A percentile compares a stretch with the other conserved stretches of the same genome.
Conservation (phyloP, 2,329 filamentous ascomycete genomes). For the Penicillium decumbens region DNA sequence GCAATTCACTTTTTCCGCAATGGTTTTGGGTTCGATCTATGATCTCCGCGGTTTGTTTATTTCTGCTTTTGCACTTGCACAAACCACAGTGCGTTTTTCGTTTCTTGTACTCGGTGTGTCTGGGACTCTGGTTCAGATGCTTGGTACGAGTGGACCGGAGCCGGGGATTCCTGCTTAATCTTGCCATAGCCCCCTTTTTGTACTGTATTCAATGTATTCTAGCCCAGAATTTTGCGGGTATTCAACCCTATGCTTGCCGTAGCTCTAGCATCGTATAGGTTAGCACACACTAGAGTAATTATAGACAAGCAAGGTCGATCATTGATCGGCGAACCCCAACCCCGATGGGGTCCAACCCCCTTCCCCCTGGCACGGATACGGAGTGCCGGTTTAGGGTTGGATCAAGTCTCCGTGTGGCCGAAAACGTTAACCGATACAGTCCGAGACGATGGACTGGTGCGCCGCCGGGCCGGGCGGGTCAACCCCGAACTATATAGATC, state of each 20-base stretch:
- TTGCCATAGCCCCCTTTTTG: not conserved
- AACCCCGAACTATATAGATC: not conserved
- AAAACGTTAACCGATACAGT: slow-evolving; percentile 32
- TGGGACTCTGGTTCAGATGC: not conserved
- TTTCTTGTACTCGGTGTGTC: not conserved
- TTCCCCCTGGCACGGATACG: not conserved
- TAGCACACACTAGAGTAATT: not conserved
- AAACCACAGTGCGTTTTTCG: not conserved
- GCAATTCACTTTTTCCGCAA: slow-evolving; percentile 2
- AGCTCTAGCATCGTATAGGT: not conserved
- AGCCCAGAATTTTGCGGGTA: not conserved
- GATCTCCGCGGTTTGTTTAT: not conserved
- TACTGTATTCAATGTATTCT: not conserved
- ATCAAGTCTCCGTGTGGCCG: slow-evolving; percentile 34
- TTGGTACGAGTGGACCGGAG: not conserved
- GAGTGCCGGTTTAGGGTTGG: not conserved
- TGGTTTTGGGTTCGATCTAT: not conserved
- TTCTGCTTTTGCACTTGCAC: slow-evolving; percentile 1
- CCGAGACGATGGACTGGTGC: slow-evolving; percentile 22
- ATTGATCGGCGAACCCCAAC: not conserved
- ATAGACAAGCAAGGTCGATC: not conserved
- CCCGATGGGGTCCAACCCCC: not conserved
- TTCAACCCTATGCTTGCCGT: not conserved
- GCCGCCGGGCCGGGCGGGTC: slow-evolving; percentile 12
- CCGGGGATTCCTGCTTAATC: not conserved